Conservation (phyloP, 2,329 filamentous ascomycete species). For the Fusarium sp. region DNA sequence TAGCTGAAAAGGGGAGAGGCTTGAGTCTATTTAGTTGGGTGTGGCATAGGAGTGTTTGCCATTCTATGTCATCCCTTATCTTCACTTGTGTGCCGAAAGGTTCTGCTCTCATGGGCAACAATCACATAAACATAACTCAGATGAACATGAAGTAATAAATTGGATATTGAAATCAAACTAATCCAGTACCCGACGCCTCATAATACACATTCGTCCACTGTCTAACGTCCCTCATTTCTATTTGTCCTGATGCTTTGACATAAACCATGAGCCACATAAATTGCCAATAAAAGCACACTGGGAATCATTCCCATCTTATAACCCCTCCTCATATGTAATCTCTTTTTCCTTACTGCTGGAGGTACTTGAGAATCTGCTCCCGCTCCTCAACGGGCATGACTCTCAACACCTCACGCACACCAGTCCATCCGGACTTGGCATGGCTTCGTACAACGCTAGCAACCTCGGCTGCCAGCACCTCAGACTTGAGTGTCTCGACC, state of each 20-base stretch:
- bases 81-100: background rate
- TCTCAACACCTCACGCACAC: slow-evolving; percentile 85
- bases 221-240: slow-evolving; percentile 46
- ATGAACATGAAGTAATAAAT: slow-evolving; percentile 13
- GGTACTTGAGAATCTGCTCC: slow-evolving; percentile 79
- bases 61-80: background rate
- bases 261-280: slow-evolving; percentile 41
- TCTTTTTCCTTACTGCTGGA: slow-evolving; percentile 57
- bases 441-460: slow-evolving; percentile 60
- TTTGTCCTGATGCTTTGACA: slow-evolving; percentile 35
- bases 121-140: background rate
- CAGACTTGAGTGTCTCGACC: slow-evolving; percentile 85
- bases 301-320: slow-evolving; percentile 23
- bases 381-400: slow-evolving; percentile 91
- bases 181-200: slow-evolving; percentile 45
- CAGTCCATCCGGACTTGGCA: slow-evolving; percentile 81
- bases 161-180: slow-evolving; percentile 43
- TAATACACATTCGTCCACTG: slow-evolving; percentile 42
- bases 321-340: background rate
- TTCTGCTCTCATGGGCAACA: background rate
- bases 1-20: background rate
- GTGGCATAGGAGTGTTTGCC: background rate
- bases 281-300: slow-evolving; percentile 38
- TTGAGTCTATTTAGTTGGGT: background rate
- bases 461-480: slow-evolving; percentile 68